Conservation (phyloP, 768 basidiomycete species). For the Podaxis sp. region DNA sequence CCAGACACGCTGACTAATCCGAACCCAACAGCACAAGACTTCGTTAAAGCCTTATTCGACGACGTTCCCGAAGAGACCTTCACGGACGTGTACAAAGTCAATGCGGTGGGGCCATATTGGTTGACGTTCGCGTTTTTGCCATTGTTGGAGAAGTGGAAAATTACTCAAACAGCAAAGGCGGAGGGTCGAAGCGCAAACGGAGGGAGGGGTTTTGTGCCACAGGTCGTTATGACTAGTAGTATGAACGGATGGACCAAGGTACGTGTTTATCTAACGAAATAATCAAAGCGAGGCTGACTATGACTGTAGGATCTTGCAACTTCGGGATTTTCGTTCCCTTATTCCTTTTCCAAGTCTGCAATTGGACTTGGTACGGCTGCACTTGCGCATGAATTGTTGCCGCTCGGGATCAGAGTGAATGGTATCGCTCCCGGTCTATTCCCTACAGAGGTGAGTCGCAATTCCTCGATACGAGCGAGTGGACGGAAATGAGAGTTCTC, state of each 20-base stretch:
- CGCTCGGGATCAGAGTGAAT: constrained; percentile 47
- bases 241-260: constrained; percentile 57
- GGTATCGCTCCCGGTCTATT: constrained; percentile 47
- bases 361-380: constrained; percentile 46
- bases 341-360: constrained; percentile 48
- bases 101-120: constrained; percentile 51
- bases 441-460: constrained; percentile 23
- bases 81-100: constrained; percentile 34
- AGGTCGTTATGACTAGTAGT: constrained; percentile 49
- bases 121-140: constrained; percentile 57
- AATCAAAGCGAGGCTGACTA: background rate
- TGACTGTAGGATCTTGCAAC: constrained; percentile 39
- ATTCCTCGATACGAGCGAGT: background rate
- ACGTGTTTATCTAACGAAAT: constrained; percentile 15
- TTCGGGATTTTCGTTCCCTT: constrained; percentile 40
- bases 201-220: constrained; percentile 40
- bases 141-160: constrained; percentile 48
- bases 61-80: constrained; percentile 37
- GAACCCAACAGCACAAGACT: constrained; percentile 33
- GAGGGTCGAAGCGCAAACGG: constrained; percentile 18
- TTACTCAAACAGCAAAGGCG: constrained; percentile 13
- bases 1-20: constrained; percentile 20
- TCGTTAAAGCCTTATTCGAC: constrained; percentile 39
- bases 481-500: background rate
- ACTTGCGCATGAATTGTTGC: constrained; percentile 47